Evolutionary conservation across 306 rosid species (phyloP), one percentile per base, ranked within the genome.

Genomic region (Sesbania bispinosa): DNA sequence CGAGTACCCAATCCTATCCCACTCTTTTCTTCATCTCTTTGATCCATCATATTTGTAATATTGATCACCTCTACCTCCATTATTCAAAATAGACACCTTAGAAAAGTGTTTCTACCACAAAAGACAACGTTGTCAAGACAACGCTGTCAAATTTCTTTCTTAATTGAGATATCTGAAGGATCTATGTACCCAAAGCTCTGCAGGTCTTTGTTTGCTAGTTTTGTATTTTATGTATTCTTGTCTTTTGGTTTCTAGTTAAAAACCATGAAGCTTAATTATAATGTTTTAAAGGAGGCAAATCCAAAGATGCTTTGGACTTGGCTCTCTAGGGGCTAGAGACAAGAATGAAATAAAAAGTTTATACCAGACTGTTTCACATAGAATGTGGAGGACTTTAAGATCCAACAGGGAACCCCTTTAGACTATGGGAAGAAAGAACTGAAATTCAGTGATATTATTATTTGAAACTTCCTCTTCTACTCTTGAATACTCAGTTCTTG

Each of bases 101-200:
- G 46, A 11, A 47, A 63, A 50, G 30, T 55, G 10, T 30, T 64
- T 76, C n/a, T 50, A 43, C 52, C 42, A 68, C 65, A 64, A 14
- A 65, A 55, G 19, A 43, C 18, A 52, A 57, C 46, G 11, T 35
- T 39, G 19, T 7, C 4, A 57, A 66, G 48, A 43, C 48, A 54
- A 16, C 57, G 59, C 42, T 76, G 24, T 77, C 9, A 38, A 38
- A 27, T 18, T 36, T 67, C 61, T 23, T 38, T 24, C 65, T 19
- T 71, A 15, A 54, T 59, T 54, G 42, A 62, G 61, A 52, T 41
- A 46, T 57, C 69, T 67, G 32, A 55, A 41, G 67, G 58, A 14
- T 63, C 47, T 27, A 26, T 11, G 19, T 75, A 53, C 16, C 9
- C 29, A 64, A 74, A 63, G 23, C 67, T 45, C 18, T 42, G 32